Evolutionary conservation across 306 rosid genomes (phyloP).

Genomic region (Mimosa bimucronata): DNA sequence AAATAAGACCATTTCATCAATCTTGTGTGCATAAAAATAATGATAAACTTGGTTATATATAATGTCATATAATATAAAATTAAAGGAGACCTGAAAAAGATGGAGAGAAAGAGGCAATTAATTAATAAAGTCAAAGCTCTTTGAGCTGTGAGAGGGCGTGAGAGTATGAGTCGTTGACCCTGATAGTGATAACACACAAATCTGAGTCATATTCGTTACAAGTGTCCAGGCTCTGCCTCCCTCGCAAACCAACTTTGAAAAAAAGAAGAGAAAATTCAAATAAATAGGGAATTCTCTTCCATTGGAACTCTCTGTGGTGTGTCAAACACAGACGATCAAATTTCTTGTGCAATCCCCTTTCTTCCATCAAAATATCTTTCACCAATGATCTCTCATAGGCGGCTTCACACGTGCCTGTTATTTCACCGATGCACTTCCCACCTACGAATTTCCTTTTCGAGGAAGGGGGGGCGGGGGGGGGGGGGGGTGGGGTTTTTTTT

Average conservation of each 20-base stretch:
- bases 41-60: too few species aligned
- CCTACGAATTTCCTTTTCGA: too few species aligned
- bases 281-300: not conserved
- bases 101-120: not conserved
- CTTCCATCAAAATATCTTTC: not conserved
- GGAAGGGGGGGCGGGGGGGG: too few species aligned
- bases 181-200: not conserved
- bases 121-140: not conserved
- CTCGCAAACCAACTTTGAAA: not conserved
- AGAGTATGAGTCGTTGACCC: not conserved
- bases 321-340: too few species aligned
- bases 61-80: too few species aligned
- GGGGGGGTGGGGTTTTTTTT: too few species aligned
- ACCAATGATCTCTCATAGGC: not conserved
- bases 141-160: not conserved
- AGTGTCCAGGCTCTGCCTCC: too few species aligned
- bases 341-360: not conserved
- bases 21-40: too few species aligned
- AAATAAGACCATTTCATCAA: too few species aligned
- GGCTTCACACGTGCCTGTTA: too few species aligned
- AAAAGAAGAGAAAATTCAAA: not conserved
- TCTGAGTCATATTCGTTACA: too few species aligned
- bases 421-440: not conserved
- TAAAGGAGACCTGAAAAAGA: not conserved
- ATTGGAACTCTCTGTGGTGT: too few species aligned